These are phyloP conservation scores for Sesbania bispinosa DNA, from an alignment of 306 rosid genomes.

Conservation along the genomic window DNA sequence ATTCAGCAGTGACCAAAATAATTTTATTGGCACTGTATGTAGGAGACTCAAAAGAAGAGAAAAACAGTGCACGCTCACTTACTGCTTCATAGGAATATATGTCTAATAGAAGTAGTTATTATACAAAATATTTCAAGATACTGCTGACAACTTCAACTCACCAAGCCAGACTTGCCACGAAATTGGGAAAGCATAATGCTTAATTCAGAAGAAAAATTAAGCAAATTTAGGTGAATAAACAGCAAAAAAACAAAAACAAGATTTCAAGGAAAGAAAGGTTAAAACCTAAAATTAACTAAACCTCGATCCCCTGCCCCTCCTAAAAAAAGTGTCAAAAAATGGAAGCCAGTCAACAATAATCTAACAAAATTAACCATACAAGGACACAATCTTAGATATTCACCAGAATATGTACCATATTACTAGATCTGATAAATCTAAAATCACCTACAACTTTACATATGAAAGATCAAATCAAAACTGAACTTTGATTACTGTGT, in stretches of 20 bases:
- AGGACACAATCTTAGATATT: not conserved
- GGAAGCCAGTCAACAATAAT: not conserved
- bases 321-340: not conserved
- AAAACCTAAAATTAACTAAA: not conserved
- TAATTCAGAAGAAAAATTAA: not conserved
- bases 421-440: constrained; percentile 17
- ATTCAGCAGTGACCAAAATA: not conserved
- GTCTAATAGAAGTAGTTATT: not conserved
- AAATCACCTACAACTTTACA: not conserved
- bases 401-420: not conserved
- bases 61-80: no score
- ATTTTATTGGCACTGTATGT: not conserved
- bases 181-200: no score
- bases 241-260: not conserved
- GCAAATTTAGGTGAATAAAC: not conserved
- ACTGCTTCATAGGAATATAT: constrained; percentile 13
- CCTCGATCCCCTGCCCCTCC: not conserved
- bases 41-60: not conserved
- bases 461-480: not conserved
- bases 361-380: not conserved
- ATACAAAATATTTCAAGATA: not conserved
- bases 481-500: not conserved
- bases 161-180: not conserved
- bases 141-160: not conserved
- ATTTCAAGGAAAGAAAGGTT: not conserved